Evolutionary conservation across 2,329 filamentous ascomycete genomes (phyloP).

Genomic region (Stachybotrys chartarum): DNA sequence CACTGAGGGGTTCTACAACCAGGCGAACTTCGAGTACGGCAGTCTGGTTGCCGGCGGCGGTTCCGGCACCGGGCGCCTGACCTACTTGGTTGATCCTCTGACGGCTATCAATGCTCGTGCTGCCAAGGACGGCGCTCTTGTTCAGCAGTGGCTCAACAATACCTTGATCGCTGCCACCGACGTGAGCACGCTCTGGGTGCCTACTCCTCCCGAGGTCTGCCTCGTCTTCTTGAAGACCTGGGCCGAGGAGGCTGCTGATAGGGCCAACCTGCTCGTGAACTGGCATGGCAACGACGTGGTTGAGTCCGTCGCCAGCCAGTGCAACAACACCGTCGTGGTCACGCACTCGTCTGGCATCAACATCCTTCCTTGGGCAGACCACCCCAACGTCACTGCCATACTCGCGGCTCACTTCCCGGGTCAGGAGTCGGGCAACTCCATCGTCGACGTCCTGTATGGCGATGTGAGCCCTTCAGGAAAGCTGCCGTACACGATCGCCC

Average conservation of each 20-base stretch:
- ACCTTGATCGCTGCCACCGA: conserved; percentile 29
- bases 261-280: conserved; percentile 44
- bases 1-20: conserved; percentile 58
- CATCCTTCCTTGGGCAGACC: conserved; percentile 60
- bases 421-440: conserved; percentile 61
- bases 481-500: conserved; percentile 66
- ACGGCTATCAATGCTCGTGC: conserved; percentile 37
- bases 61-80: conserved; percentile 30
- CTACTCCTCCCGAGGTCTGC: conserved; percentile 54
- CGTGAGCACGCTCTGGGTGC: conserved; percentile 37
- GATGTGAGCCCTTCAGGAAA: conserved; percentile 61
- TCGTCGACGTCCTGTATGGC: conserved; percentile 62
- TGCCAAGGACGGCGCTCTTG: conserved; percentile 35
- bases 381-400: conserved; percentile 59
- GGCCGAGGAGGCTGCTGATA: conserved; percentile 56
- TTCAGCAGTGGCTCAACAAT: conserved; percentile 40
- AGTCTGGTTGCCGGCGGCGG: conserved; percentile 53
- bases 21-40: conserved; percentile 54
- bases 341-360: conserved; percentile 63
- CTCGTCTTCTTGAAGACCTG: conserved; percentile 60
- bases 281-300: conserved; percentile 57
- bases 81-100: conserved; percentile 29
- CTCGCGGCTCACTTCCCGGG: conserved; percentile 64
- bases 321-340: conserved; percentile 59
- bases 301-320: conserved; percentile 50